A percentile compares a stretch with the other conserved stretches of the same genome.
Evolutionary conservation across 2,329 filamentous ascomycete genomes (phyloP).

Genomic region (Ilyonectria mors-panacis): DNA sequence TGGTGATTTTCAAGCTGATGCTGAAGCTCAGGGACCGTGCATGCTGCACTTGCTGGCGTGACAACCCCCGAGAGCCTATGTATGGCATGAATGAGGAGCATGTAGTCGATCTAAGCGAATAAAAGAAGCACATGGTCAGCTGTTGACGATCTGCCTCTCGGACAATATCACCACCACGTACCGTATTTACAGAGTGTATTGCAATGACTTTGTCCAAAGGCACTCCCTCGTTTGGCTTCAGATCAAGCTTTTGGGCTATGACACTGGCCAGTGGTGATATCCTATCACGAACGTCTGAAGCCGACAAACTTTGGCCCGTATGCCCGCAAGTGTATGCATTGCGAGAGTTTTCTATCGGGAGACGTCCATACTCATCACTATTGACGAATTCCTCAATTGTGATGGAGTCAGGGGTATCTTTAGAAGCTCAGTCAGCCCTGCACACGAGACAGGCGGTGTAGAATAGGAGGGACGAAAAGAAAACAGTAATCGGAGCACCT

Average conservation of each 20-base stretch:
- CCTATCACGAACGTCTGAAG: slow-evolving; percentile 75
- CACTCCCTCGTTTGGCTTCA: slow-evolving; percentile 76
- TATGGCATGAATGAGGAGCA: slow-evolving; percentile 79
- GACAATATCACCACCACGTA: slow-evolving; percentile 49
- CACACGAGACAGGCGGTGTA: neutral
- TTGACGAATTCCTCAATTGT: slow-evolving; percentile 84
- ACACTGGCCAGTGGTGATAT: slow-evolving; percentile 70
- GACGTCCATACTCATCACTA: slow-evolving; percentile 60
- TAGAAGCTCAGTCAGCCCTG: neutral
- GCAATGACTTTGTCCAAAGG: slow-evolving; percentile 83
- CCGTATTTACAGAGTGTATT: slow-evolving; percentile 84
- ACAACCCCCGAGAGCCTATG: slow-evolving; percentile 81
- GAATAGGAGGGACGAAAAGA: neutral
- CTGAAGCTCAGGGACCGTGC: slow-evolving; percentile 77
- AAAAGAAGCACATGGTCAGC: slow-evolving; percentile 13
- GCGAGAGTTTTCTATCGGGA: slow-evolving; percentile 72
- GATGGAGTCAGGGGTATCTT: slow-evolving; percentile 78
- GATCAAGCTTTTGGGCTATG: slow-evolving; percentile 79
- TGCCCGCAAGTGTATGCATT: slow-evolving; percentile 84
- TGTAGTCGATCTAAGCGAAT: slow-evolving; percentile 75
- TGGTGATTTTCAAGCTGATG: slow-evolving; percentile 78
- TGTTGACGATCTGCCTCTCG: neutral
- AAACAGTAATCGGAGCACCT: neutral
- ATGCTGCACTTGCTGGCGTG: slow-evolving; percentile 81
- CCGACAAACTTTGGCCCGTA: slow-evolving; percentile 76